Percentiles rank a stretch among this genome's conserved stretches.
These are phyloP conservation scores for Microcyclospora tardicrescens DNA, from an alignment of 2,329 filamentous ascomycete genomes.

Conservation along the genomic window DNA sequence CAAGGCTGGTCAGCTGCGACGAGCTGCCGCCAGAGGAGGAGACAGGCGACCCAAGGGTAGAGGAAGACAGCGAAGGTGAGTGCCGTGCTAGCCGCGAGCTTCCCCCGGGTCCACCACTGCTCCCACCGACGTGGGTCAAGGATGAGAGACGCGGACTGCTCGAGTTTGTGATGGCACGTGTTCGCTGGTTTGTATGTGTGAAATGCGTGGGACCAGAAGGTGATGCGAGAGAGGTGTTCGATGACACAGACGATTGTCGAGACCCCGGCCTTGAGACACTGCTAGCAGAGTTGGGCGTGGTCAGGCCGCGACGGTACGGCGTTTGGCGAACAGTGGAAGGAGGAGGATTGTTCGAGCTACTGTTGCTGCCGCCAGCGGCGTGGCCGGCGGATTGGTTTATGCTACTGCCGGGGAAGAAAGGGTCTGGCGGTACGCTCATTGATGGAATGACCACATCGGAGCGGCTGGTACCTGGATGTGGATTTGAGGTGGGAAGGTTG, in stretches of 20 bases:
- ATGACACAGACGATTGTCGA: constrained; percentile 42
- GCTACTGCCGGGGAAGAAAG: constrained; percentile 7
- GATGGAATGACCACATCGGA: constrained; percentile 24
- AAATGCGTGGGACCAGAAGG: constrained; percentile 42
- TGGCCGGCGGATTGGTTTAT: constrained; percentile 8
- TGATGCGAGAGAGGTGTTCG: constrained; percentile 42
- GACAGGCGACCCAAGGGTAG: constrained; percentile 39
- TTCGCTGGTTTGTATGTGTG: constrained; percentile 41
- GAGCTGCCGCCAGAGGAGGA: constrained; percentile 33
- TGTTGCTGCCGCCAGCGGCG: constrained; percentile 28
- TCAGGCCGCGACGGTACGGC: constrained; percentile 42
- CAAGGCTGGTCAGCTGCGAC: constrained; percentile 66
- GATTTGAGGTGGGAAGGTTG: neutral
- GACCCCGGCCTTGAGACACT: constrained; percentile 38
- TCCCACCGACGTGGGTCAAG: constrained; percentile 34
- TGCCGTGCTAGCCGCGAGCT: constrained; percentile 44
- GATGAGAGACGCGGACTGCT: constrained; percentile 36
- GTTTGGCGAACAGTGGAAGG: constrained; percentile 45
- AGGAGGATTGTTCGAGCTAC: constrained; percentile 36
- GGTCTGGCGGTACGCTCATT: constrained; percentile 36
- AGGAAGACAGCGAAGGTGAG: constrained; percentile 46
- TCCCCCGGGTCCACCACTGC: constrained; percentile 38
- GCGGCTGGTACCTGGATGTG: constrained; percentile 1
- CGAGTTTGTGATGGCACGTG: constrained; percentile 43
- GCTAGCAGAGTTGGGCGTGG: constrained; percentile 37